phyloP scores from a whole-genome alignment of 2,329 filamentous ascomycete genomes.

The Aspergillus udagawae region DNA sequence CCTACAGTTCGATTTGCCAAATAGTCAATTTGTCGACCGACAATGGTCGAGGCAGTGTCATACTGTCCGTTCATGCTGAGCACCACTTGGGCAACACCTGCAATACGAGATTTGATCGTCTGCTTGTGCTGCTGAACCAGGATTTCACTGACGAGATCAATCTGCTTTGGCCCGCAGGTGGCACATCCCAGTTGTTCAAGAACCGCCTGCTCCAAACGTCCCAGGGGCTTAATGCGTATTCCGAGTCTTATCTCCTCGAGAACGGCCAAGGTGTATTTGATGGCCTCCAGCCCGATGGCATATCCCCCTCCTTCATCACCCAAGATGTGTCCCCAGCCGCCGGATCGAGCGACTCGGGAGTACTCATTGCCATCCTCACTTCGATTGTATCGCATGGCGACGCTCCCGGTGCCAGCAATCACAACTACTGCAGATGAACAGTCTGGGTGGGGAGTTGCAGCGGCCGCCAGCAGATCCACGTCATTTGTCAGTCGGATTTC shows the following conservation, averaged over 20 bases:
- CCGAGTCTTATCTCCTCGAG: slow-evolving; percentile 25
- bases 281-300: slow-evolving; percentile 36
- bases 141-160: slow-evolving; percentile 17
- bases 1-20: slow-evolving; percentile 13
- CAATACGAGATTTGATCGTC: slow-evolving; percentile 15
- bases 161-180: not conserved
- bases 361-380: slow-evolving; percentile 10
- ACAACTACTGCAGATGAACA: slow-evolving; percentile 30
- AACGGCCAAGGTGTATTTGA: slow-evolving; percentile 29
- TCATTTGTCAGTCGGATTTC: slow-evolving; percentile 36
- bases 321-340: slow-evolving; percentile 44
- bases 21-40: slow-evolving; percentile 4
- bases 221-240: not conserved
- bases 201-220: slow-evolving; percentile 11
- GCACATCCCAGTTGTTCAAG: slow-evolving; percentile 11
- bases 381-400: slow-evolving; percentile 38
- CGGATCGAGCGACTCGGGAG: slow-evolving; percentile 31
- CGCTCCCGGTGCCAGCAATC: slow-evolving; percentile 43
- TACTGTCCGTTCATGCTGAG: slow-evolving; percentile 4
- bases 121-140: slow-evolving; percentile 7
- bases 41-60: slow-evolving; percentile 10
- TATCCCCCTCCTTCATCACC: slow-evolving; percentile 45
- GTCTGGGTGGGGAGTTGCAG: slow-evolving; percentile 13
- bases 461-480: slow-evolving; percentile 37
- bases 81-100: slow-evolving; percentile 12